Percentiles rank a stretch among this genome's conserved stretches.
Conservation (phyloP, 441 rosid genomes). For the Rhodomyrtus psidioides region DNA sequence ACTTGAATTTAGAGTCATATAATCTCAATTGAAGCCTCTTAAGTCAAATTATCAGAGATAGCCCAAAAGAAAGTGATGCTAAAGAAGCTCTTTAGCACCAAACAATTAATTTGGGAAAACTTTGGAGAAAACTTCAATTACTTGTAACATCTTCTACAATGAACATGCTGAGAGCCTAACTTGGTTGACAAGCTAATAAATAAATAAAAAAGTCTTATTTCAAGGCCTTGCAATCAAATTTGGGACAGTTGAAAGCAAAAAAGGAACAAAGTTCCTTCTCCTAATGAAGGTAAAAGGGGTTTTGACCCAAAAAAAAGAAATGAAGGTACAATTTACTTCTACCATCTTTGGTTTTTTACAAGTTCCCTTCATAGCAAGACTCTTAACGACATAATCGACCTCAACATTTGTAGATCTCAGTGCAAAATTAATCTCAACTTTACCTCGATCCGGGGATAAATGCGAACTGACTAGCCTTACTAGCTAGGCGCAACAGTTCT, state of each 20-base stretch:
- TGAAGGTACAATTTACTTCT: neutral
- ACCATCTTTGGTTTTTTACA: neutral
- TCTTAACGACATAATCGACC: neutral
- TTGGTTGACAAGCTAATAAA: neutral
- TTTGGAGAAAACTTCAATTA: neutral
- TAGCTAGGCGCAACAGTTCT: neutral
- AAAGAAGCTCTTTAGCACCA: neutral
- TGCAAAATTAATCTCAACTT: neutral
- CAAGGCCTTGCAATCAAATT: neutral
- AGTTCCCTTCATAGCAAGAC: neutral
- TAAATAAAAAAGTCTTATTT: neutral
- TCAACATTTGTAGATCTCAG: neutral
- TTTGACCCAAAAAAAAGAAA: no score
- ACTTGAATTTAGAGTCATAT: neutral
- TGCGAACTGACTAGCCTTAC: neutral
- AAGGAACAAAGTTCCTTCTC: neutral
- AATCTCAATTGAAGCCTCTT: neutral
- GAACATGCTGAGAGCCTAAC: neutral
- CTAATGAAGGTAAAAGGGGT: neutral
- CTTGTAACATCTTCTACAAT: neutral
- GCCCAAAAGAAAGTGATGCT: neutral
- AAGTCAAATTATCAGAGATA: neutral
- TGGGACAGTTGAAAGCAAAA: neutral
- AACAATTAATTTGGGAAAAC: neutral
- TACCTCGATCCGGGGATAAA: neutral